phyloP scores from a whole-genome alignment of 2,329 filamentous ascomycete species.

The Fusarium sp. region DNA sequence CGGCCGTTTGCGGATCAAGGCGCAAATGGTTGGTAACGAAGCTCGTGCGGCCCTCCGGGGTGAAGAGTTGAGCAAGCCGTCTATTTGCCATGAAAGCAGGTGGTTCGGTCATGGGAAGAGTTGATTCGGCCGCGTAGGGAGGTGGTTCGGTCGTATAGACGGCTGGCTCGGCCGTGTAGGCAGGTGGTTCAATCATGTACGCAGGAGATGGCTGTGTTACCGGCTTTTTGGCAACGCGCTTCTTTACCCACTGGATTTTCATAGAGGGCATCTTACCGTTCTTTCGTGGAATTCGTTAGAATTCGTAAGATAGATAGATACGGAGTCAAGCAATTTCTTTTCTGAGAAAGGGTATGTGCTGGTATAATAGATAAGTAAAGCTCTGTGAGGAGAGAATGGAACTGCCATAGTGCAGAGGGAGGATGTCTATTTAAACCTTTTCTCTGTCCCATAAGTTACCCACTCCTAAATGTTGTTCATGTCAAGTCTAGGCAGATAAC shows the following conservation, averaged over 20 bases:
- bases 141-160: accelerated
- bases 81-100: background rate
- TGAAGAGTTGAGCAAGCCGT: background rate
- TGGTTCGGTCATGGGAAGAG: background rate
- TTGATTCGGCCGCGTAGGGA: too few relatives aligned
- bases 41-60: too few relatives aligned
- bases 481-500: background rate
- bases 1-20: accelerated
- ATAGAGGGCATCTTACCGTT: accelerated
- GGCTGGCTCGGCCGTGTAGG: accelerated
- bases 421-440: background rate
- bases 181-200: too few relatives aligned
- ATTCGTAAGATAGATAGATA: accelerated
- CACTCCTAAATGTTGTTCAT: background rate
- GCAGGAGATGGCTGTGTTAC: too few relatives aligned
- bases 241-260: background rate
- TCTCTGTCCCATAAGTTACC: too few relatives aligned
- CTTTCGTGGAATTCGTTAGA: accelerated
- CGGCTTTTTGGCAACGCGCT: accelerated
- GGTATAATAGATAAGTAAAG: background rate
- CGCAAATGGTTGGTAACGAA: background rate
- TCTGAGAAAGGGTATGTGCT: background rate
- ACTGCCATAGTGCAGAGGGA: background rate
- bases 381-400: background rate
- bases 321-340: accelerated